Evolutionary conservation across 257 asterid genomes (phyloP), one percentile per base, ranked within the genome.

Genomic region (Ehretia macrophylla): DNA sequence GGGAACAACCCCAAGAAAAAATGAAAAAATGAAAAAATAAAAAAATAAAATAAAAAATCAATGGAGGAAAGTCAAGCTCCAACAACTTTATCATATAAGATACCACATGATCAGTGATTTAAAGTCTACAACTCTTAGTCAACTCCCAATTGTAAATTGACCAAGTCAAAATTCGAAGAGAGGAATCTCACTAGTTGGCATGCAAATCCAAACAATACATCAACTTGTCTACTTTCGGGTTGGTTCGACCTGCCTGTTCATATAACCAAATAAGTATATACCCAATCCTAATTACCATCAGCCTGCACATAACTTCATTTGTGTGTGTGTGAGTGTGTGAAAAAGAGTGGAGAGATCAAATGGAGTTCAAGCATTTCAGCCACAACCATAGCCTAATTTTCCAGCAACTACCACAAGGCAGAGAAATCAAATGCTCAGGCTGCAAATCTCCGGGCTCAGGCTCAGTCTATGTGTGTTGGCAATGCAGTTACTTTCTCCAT

Each of bases 301-400:
- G 9, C 11, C 44, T 38, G 11, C 11, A 38, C 44, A 42, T 42
- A 11, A 42, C 47, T 42, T 42, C 47, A 42, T 42, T 14, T 42
- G 14, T 42, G 47, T 14, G 11, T 42, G 47, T 42, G 16, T 10
- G 47, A 42, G 8, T 42, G 47, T 42, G 47, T 42, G 47, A 42
- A 49, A 13, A 49, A 49, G 54, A 49, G 54, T 1, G 50, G 12
- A 9, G 42, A 19, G n/a, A 59, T 8, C 27, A 11, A 10, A 84
- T 79, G 87, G 90, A 82, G 47, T 63, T 48, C 69, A 82, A 78
- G 75, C 95, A 85, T 49, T 85, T 85, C 65, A 83, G 86, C 77
- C 95, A 85, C 79, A 56, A 0, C 56, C 95, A 85, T 50, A 75
- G 75, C 70, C 81, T 85, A 18, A 70, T 68, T 18, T 67, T 65